Evolutionary conservation across 805 yeast species (phyloP).

Genomic region (Cyberlindnera galapagoensis): DNA sequence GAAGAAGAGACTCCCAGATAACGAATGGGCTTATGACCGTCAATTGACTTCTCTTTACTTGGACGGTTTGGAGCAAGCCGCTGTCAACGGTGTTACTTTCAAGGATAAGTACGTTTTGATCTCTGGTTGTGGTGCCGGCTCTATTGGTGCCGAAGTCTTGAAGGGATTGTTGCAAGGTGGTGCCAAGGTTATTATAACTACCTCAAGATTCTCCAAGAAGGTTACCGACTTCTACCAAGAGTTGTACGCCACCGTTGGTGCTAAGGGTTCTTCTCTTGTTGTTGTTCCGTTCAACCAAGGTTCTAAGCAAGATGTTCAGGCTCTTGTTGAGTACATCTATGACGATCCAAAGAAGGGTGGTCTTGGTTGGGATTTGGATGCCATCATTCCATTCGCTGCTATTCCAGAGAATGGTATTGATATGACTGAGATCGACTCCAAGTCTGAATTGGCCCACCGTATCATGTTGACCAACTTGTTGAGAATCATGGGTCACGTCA

Average conservation of each 20-base stretch:
- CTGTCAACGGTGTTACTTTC: slow-evolving; percentile 89
- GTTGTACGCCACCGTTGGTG: slow-evolving; percentile 88
- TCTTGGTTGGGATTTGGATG: slow-evolving; percentile 97
- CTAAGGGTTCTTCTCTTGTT: slow-evolving; percentile 83
- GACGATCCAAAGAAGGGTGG: slow-evolving; percentile 80
- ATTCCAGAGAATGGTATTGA: slow-evolving; percentile 98
- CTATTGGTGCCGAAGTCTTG: slow-evolving; percentile 95
- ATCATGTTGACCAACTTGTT: slow-evolving; percentile 94
- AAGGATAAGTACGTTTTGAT: slow-evolving; percentile 82
- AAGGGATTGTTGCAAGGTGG: slow-evolving; percentile 97
- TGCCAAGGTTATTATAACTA: slow-evolving; percentile 94
- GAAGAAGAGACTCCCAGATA: slow-evolving; percentile 66
- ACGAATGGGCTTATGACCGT: slow-evolving; percentile 81
- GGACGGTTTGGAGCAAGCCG: slow-evolving; percentile 89
- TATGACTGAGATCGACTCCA: slow-evolving; percentile 85
- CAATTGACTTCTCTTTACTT: slow-evolving; percentile 70
- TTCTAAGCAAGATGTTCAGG: slow-evolving; percentile 87
- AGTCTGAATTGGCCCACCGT: slow-evolving; percentile 96
- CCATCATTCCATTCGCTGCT: slow-evolving; percentile 95
- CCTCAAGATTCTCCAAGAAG: slow-evolving; percentile 89
- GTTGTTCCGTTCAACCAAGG: slow-evolving; percentile 99
- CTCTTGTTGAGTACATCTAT: slow-evolving; percentile 79
- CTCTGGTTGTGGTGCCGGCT: slow-evolving; percentile 99
- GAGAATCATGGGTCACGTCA: slow-evolving; percentile 87
- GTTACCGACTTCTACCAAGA: slow-evolving; percentile 95